These are phyloP conservation scores for Ceratopteris richardii DNA, from an alignment of 75 land plant species.

Conservation along the genomic window DNA sequence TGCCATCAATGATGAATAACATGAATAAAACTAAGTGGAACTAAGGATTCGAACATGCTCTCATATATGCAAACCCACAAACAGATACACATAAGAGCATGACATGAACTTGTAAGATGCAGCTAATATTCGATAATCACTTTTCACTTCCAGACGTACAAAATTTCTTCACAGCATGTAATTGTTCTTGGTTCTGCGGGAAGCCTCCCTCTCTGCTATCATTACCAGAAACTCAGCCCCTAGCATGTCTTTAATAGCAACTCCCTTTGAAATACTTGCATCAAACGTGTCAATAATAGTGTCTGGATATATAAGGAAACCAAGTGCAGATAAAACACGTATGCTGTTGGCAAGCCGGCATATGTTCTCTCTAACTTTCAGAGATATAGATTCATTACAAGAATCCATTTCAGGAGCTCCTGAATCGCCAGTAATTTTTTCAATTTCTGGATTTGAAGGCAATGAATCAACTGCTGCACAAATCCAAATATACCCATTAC, in stretches of 20 bases:
- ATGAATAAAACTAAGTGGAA: too few relatives aligned
- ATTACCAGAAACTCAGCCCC: constrained; percentile 68
- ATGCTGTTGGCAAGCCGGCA: constrained; percentile 83
- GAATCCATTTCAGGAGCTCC: too few relatives aligned
- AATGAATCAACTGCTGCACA: constrained; percentile 37
- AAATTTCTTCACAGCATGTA: too few relatives aligned
- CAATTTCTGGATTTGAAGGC: constrained; percentile 16
- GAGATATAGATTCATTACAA: neutral
- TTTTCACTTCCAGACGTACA: too few relatives aligned
- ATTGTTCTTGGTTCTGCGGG: constrained; percentile 21
- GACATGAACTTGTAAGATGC: too few relatives aligned
- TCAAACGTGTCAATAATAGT: constrained; percentile 52
- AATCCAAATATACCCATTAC: constrained; percentile 92
- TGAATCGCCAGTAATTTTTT: neutral
- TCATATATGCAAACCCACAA: too few relatives aligned
- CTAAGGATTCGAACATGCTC: too few relatives aligned
- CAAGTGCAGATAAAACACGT: constrained; percentile 55
- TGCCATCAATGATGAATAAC: too few relatives aligned
- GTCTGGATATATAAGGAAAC: constrained; percentile 56
- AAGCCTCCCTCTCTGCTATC: constrained; percentile 72
- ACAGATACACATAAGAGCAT: too few relatives aligned
- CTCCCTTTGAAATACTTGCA: constrained; percentile 38
- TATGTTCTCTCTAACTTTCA: constrained; percentile 53
- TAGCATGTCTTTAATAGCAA: constrained; percentile 74
- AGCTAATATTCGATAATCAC: too few relatives aligned